Conservation (phyloP, 2,329 filamentous ascomycete species). For the Aureobasidium musti region DNA sequence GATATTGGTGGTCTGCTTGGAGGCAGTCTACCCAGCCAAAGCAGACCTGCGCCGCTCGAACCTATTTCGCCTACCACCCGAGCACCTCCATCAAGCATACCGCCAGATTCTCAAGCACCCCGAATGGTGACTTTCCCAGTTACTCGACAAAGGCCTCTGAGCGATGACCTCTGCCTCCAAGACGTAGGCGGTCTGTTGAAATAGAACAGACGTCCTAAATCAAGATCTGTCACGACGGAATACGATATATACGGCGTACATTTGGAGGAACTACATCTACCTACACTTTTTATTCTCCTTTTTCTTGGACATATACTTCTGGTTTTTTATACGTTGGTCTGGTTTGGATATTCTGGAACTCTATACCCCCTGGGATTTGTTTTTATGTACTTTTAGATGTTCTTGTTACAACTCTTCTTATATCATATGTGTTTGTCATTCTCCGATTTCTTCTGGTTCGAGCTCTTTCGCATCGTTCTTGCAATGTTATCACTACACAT, state of each 20-base stretch:
- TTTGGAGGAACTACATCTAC: not conserved
- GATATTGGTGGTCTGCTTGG: conserved; percentile 7
- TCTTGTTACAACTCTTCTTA: not conserved
- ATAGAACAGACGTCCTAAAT: not conserved
- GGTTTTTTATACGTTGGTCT: not conserved
- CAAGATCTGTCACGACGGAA: not conserved
- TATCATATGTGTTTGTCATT: not conserved
- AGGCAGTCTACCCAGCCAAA: not conserved
- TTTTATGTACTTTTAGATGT: not conserved
- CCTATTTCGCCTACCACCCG: not conserved
- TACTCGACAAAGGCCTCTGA: conserved; percentile 35
- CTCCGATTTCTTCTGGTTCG: too few species aligned
- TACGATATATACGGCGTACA: not conserved
- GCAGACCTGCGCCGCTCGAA: not conserved
- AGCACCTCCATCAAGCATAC: conserved; percentile 5
- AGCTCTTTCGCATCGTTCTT: too few species aligned
- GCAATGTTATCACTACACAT: too few species aligned
- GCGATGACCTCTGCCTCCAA: conserved; percentile 39
- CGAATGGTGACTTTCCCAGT: not conserved
- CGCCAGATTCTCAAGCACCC: not conserved
- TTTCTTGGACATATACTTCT: not conserved
- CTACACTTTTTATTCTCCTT: not conserved
- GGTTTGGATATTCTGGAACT: not conserved
- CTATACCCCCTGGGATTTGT: conserved; percentile 1
- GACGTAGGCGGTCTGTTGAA: conserved; percentile 40